Conservation (phyloP, 768 basidiomycete species). For the Boletus subparvulus region DNA sequence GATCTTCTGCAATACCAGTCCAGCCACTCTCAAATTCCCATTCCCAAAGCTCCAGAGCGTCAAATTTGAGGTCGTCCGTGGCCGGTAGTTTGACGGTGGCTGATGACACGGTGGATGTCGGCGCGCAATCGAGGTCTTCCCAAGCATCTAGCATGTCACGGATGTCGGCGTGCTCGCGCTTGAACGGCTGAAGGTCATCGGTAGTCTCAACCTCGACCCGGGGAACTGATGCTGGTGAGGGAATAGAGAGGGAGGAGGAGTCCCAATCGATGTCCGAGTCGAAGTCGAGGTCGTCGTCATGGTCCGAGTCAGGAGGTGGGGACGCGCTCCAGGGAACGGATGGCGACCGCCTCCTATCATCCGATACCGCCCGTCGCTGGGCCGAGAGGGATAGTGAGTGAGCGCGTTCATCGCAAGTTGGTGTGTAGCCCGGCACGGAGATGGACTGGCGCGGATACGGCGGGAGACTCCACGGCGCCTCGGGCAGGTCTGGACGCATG, state of each 20-base stretch:
- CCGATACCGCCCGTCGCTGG: conserved; percentile 20
- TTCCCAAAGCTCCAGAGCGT: conserved; percentile 40
- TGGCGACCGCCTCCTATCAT: conserved; percentile 51
- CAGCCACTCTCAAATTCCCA: conserved; percentile 36
- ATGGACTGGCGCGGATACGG: conserved; percentile 59
- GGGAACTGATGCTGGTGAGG: conserved; percentile 21
- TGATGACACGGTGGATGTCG: conserved; percentile 26
- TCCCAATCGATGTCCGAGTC: conserved; percentile 64
- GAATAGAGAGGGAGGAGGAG: conserved; percentile 32
- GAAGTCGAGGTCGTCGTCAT: conserved; percentile 46
- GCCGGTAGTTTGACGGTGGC: conserved; percentile 30
- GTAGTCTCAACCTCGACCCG: conserved; percentile 21
- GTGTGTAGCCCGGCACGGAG: conserved; percentile 56
- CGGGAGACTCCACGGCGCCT: conserved; percentile 50
- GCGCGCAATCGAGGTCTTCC: conserved; percentile 56
- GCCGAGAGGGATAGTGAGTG: conserved; percentile 28
- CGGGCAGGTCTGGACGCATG: conserved; percentile 21
- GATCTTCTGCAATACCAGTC: conserved; percentile 15
- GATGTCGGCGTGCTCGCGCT: conserved; percentile 62
- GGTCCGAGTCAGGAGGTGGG: conserved; percentile 65
- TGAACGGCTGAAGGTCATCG: conserved; percentile 40
- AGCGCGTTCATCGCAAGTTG: conserved; percentile 39
- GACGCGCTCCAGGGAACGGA: conserved; percentile 62
- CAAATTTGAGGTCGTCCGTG: conserved; percentile 43
- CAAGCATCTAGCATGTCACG: conserved; percentile 67